Base-by-base conservation (phyloP, 2,329 filamentous ascomycete genomes). In the Claviceps cyperi region DNA sequence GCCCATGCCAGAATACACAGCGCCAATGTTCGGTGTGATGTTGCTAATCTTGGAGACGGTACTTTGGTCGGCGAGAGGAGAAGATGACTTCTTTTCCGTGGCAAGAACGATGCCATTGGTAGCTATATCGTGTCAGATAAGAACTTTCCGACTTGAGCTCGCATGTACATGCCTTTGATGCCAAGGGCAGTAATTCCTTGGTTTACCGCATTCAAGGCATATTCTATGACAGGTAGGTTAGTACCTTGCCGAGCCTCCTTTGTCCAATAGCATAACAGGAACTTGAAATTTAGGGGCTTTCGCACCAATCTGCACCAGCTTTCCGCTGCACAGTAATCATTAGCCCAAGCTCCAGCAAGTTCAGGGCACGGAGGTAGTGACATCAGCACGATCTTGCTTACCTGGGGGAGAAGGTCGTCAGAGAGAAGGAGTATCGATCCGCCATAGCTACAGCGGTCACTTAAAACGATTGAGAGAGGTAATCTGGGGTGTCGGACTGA, bases 341-440 rank as follows among this genome's bases (percentile, higher is more conserved):
- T 67, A 62, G 61, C 57, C 28, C 57, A 53, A 58, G 58, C 52
- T 54, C 51, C 50, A 51, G 55, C 50, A 51, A 28, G 22, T 52
- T 54, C 49, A 52, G 5, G 19, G n/a, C 19, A 24, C 46, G 46
- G 44, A 43, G 39, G 39, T 46, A 50, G 45, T 56, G 44, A 43
- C 52, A 53, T 60, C 55, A 60, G 57, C 41, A 41, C n/a, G 38
- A 41, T 41, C 36, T 52, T 51, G 64, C 81, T 71, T 82, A 94
- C 92, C 91, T 98, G 69, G 92, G 92, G 64, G 92, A 97, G 83
- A 98, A 98, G 57, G 92, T 98, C 57, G 92, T 98, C 67, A 98
- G 80, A 53, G 92, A 98, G 82, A 98, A 98, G 50, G 91, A 96
- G 73, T 98, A 98, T 76, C 92, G 80, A 72, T 98, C 92, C 65